phyloP scores from a whole-genome alignment of 2,329 filamentous ascomycete genomes.

The Neofusicoccum kwambonambiense region DNA sequence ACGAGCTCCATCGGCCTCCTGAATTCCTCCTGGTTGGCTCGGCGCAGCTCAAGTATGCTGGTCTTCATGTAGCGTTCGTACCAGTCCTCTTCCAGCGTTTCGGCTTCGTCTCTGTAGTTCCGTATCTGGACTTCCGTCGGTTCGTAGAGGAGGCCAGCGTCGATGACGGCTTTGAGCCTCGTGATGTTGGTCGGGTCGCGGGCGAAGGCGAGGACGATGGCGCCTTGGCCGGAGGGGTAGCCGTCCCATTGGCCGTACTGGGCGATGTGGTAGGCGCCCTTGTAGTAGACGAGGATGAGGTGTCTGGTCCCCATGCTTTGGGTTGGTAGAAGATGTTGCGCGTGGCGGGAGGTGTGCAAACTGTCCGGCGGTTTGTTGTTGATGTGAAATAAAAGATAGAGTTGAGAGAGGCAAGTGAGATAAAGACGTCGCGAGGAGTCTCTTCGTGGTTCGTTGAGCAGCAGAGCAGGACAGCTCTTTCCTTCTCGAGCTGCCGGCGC shows the following conservation, averaged over 20 bases:
- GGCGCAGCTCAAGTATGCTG: no score
- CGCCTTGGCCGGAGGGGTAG: conserved; percentile 27
- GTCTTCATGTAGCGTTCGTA: no score
- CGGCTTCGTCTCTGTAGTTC: neutral
- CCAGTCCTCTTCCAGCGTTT: neutral
- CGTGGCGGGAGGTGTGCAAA: no score
- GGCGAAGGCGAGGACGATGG: conserved; percentile 26
- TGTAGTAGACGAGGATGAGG: conserved; percentile 25
- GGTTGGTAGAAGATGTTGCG: no score
- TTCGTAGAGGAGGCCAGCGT: conserved; percentile 18
- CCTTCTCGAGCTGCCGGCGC: no score
- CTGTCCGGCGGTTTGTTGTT: neutral
- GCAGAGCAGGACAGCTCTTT: no score
- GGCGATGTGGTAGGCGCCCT: conserved; percentile 23
- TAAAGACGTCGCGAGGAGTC: no score
- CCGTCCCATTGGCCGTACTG: conserved; percentile 32
- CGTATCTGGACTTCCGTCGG: conserved; percentile 10
- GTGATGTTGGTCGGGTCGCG: conserved; percentile 23
- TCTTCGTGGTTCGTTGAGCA: no score
- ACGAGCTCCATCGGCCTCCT: neutral
- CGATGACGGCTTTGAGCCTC: conserved; percentile 24
- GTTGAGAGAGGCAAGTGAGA: neutral
- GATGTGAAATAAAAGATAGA: neutral
- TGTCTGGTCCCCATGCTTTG: conserved; percentile 22
- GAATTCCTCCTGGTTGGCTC: no score